phyloP scores from a whole-genome alignment of 371 early-diverging fungal species.

The Mortierella sp. region DNA sequence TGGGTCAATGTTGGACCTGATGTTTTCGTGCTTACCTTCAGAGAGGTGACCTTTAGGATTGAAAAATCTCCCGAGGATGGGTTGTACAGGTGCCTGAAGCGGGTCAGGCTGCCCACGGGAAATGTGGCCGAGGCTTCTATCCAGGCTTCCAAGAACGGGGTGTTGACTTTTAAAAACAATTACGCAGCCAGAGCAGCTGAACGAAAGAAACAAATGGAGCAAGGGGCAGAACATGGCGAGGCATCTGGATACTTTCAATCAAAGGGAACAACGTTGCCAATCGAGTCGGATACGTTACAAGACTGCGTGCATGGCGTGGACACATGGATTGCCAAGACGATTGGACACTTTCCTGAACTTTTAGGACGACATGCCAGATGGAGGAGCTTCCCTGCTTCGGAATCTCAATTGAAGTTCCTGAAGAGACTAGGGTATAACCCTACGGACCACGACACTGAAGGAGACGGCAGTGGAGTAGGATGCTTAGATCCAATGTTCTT shows the following conservation, averaged over 20 bases:
- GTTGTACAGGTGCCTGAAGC: conserved; percentile 22
- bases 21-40: conserved; percentile 52
- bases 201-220: conserved; percentile 1
- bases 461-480: background rate
- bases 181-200: conserved; percentile 4
- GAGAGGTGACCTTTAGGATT: conserved; percentile 23
- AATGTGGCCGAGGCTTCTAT: conserved; percentile 5
- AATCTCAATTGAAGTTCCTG: conserved; percentile 61
- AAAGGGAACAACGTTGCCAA: conserved; percentile 41
- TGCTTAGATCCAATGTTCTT: conserved; percentile 10
- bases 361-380: conserved; percentile 61
- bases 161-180: conserved; percentile 9
- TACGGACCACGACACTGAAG: conserved; percentile 1
- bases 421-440: conserved; percentile 35
- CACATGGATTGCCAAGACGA: conserved; percentile 59
- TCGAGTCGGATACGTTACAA: conserved; percentile 56
- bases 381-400: conserved; percentile 62
- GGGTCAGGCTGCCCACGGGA: conserved; percentile 1
- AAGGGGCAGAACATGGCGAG: background rate
- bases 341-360: conserved; percentile 17
- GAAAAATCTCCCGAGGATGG: conserved; percentile 34
- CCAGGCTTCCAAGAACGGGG: conserved; percentile 3
- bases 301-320: conserved; percentile 72
- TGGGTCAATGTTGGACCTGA: conserved; percentile 65
- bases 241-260: background rate